Conservation (phyloP, 306 rosid genomes). For the Castanea mollissima region DNA sequence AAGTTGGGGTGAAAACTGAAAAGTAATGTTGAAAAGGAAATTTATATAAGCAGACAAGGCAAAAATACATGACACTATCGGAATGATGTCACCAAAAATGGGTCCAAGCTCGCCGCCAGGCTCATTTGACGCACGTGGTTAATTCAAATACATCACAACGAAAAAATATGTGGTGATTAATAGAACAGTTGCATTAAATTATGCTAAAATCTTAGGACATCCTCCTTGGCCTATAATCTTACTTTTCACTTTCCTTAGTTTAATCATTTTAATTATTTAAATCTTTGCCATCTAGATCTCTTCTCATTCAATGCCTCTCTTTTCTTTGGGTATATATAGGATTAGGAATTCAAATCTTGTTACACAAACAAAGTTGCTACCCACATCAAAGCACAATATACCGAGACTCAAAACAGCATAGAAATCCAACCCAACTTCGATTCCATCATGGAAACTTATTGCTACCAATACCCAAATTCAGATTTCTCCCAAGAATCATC, state of each 20-base stretch:
- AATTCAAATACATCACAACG: background rate
- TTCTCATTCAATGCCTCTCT: background rate
- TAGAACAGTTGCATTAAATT: background rate
- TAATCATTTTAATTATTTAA: background rate
- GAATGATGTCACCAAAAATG: background rate
- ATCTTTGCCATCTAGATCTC: background rate
- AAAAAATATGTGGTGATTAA: background rate
- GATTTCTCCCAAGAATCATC: conserved; percentile 29
- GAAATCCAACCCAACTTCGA: background rate
- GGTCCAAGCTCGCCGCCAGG: conserved; percentile 40
- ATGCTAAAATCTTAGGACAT: conserved; percentile 4
- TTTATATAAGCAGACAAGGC: background rate
- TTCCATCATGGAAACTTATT: conserved; percentile 20
- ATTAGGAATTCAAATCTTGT: background rate
- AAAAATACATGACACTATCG: background rate
- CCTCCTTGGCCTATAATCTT: conserved; percentile 18
- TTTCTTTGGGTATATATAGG: conserved; percentile 30
- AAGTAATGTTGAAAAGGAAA: background rate
- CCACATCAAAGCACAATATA: background rate
- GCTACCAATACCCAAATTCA: conserved; percentile 8
- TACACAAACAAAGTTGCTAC: background rate
- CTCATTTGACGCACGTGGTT: conserved; percentile 35
- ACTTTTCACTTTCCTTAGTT: background rate
- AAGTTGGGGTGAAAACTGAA: too few relatives aligned
- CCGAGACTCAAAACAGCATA: background rate